These are phyloP conservation scores for Wolfiporia cocos DNA, from an alignment of 1,284 basidiomycete species.

Conservation along the genomic window DNA sequence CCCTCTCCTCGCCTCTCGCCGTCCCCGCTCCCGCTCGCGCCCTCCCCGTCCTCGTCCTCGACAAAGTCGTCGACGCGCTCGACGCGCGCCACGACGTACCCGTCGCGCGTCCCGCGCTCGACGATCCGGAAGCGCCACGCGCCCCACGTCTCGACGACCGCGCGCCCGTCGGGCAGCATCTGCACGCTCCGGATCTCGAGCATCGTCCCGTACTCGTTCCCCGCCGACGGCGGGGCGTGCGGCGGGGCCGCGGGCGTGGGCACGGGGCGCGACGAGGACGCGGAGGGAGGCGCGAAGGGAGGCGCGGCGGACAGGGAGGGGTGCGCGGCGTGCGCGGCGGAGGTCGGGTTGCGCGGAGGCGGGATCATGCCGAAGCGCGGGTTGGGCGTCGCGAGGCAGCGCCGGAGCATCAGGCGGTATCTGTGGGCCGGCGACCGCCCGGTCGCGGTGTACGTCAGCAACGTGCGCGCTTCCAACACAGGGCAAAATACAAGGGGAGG, in stretches of 20 bases:
- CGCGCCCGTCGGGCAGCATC: slow-evolving; percentile 85
- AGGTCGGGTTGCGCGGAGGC: slow-evolving; percentile 35
- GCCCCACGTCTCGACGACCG: slow-evolving; percentile 85
- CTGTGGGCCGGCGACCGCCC: slow-evolving; percentile 20
- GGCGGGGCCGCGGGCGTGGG: slow-evolving; percentile 8
- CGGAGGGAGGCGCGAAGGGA: slow-evolving; percentile 1
- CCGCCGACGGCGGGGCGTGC: slow-evolving; percentile 25
- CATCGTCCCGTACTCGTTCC: slow-evolving; percentile 87
- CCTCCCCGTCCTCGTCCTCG: slow-evolving; percentile 33
- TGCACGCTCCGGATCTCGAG: slow-evolving; percentile 83
- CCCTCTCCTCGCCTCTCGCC: background rate
- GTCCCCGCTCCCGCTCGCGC: slow-evolving; percentile 31
- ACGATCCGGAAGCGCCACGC: slow-evolving; percentile 81
- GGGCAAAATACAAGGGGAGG: background rate
- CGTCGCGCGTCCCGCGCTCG: slow-evolving; percentile 79
- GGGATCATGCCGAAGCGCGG: slow-evolving; percentile 92
- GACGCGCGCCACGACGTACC: slow-evolving; percentile 83
- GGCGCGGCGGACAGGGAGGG: slow-evolving; percentile 15
- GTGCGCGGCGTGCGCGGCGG: slow-evolving; percentile 14
- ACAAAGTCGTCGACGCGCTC: slow-evolving; percentile 62
- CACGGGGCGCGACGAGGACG: slow-evolving; percentile 19
- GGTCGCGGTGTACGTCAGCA: background rate
- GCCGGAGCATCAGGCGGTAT: slow-evolving; percentile 89
- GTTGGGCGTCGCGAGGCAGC: slow-evolving; percentile 72
- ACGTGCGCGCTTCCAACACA: no score